A percentile compares a stretch with the other conserved stretches of the same genome.
phyloP scores from a whole-genome alignment of 2,329 filamentous ascomycete species.

The Herpotrichia juniperi region DNA sequence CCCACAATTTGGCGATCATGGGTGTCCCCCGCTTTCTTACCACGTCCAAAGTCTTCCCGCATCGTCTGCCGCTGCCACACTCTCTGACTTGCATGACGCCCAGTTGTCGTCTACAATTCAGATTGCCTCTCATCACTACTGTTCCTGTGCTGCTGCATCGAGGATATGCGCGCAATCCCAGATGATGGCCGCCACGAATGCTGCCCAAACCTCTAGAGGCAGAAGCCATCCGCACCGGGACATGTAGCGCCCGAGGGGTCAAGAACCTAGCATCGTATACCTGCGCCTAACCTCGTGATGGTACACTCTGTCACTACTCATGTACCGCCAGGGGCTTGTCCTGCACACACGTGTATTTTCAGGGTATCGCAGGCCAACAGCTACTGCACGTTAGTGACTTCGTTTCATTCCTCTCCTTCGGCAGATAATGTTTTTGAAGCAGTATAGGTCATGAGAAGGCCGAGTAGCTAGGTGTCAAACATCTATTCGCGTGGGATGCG shows the following conservation, averaged over 20 bases:
- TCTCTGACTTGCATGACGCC: constrained; percentile 40
- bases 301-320: constrained; percentile 1
- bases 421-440: not conserved
- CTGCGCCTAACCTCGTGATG: constrained; percentile 21
- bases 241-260: not conserved
- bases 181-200: constrained; percentile 11
- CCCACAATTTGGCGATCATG: constrained; percentile 45
- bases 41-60: constrained; percentile 33
- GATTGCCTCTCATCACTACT: constrained; percentile 15
- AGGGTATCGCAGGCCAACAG: constrained; percentile 1
- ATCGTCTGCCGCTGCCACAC: constrained; percentile 10
- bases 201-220: constrained; percentile 12
- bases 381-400: not conserved
- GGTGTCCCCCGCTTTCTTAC: constrained; percentile 43
- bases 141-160: constrained; percentile 22
- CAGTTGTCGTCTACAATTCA: constrained; percentile 27
- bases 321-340: constrained; percentile 10
- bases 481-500: constrained; percentile 17
- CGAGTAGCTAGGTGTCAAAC: not conserved
- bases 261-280: not conserved
- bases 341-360: constrained; percentile 4
- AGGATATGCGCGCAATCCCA: constrained; percentile 28
- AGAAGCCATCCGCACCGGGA: not conserved
- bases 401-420: constrained; percentile 3
- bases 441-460: constrained; percentile 3